Base-by-base conservation (phyloP, 169 alveolate genomes). In the Plasmodium reichenowi region DNA sequence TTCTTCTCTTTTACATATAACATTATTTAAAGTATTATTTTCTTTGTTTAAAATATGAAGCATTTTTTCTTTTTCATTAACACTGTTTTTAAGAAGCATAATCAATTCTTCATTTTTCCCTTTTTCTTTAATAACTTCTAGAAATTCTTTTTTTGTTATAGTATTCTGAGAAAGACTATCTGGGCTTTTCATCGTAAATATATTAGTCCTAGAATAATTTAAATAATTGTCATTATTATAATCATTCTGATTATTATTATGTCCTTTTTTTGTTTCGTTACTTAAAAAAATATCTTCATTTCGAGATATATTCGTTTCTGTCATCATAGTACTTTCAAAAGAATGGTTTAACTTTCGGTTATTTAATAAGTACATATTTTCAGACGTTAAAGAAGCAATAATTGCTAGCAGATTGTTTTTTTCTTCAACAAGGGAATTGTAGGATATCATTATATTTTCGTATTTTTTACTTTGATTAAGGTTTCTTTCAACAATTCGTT, bases 381-480 rank as follows among this genome's bases (percentile, higher is more conserved):
- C 78, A 26, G 89, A 78, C 0, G 89, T 64, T 8, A 64, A 78
- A 9, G 89, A 78, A 15, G 89, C 89, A 13, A 78, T 78, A 71
- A 78, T 66, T 32, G 89, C 89, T 32, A 70, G 38, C 47, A 78
- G 56, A 64, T 78, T 78, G 29, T 78, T 78, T 78, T 78, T 78
- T 66, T 78, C 89, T 50, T 78, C 89, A 67, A 78, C 89, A 50
- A 78, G 62, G 26, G 78, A 29, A 58, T 78, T 78, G 45, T 78
- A 78, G n/a, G 89, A 56, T 22, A 7, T 22, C 67, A 78, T 58
- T 13, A 78, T 59, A 15, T 50, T 43, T 78, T 66, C 32, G 45
- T 78, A 78, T 47, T 45, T 78, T 56, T 78, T 62, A 70, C 76
- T 78, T 59, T 78, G 89, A 20, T 32, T 32, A 29, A n/a, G 60